Evolutionary conservation across 139 green algal genomes (phyloP), one percentile per base, ranked within the genome.

Genomic region (Chlamydomonas sp.): DNA sequence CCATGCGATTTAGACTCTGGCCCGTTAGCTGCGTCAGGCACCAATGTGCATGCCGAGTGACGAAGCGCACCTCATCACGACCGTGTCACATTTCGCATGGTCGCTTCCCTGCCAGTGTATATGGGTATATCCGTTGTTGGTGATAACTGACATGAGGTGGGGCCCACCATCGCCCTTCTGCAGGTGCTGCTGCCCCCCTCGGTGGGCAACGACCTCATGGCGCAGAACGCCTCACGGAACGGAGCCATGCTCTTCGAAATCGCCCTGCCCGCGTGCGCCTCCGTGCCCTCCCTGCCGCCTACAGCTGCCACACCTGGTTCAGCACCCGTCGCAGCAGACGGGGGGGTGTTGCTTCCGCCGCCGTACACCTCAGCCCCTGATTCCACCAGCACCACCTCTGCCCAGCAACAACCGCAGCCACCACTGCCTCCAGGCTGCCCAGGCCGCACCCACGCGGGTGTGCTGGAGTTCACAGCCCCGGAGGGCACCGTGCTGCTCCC

Each of bases 391-490:
- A 75, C 69, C 69, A 75, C 8, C 10, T 8, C 63, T 68, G 10
- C 8, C 63, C 7, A 10, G 7, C 7, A 10, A 8, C n/a, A 31
- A 9, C 17, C 66, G 20, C 78, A 18, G 18, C 66, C 61, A 71
- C 66, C 66, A 10, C 66, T 14, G 66, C 10, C 10, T 10, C 66
- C 9, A 71, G 31, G 57, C 1, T n/a, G 61, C 4, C 31, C 75
- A 12, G 78, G 64, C 64, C 78, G 67, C 72, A 95, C 93, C 14
- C 95, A 97, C 78, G 94, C 91, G 3, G 90, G 88, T 0, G 88
- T 98, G 72, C 91, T 98, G 57, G 95, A 98, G 72, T 98, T 97
- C 86, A 95, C 89, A 4, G 95, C 92, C 0, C 92, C 96, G 1
- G 95, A 97, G 82, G 96, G 95, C 14, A 91, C 91, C 12, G 88